Evolutionary conservation across 495 filamentous ascomycete species (phyloP), one percentile per base, ranked within the genome.

Genomic region (Hypoxylon subgilvum): DNA sequence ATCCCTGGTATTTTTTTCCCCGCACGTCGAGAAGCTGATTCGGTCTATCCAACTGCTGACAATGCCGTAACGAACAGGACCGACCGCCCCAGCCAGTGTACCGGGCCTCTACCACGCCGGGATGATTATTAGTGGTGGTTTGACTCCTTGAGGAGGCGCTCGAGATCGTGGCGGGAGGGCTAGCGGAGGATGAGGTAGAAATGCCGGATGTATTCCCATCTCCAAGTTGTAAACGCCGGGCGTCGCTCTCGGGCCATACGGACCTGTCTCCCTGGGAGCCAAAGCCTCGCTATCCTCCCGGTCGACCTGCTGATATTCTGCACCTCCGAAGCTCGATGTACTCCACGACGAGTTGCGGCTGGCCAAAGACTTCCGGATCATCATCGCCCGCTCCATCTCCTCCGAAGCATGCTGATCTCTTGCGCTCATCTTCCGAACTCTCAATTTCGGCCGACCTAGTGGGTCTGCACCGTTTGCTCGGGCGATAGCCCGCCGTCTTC

Each of bases 281-380:
- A 48, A 42, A 4, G 43, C 55, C 42, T 65, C 63, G 17, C 40
- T 47, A 6, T 63, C 58, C n/a, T 56, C 45, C 2, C 39, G 53
- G 19, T 41, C 52, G 3, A 57, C 41, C 28, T 46, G 18, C 17
- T 28, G 23, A 9, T 51, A 51, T 6, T 40, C 36, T 31, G 55
- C 39, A 2, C 23, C 28, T 2, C 36, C 9, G 0, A 44, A 34
- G 1, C 10, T 19, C 21, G 35, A 44, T 1, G 31, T 28, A 40
- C 21, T 64, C 22, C 65, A 52, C 19, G 60, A 57, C 12, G 66
- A 71, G 0, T 69, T 69, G 18, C 78, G 71, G 12, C 57, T 73
- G 14, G 74, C 75, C 1, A 79, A 61, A 0, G 78, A 80, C 55
- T 80, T 80, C 19, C 75, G 70, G 46, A 80, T 80, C 65, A 80